Evolutionary conservation across 441 rosid genomes (phyloP), one percentile per base, ranked within the genome.

Genomic region (Erodium texanum): DNA sequence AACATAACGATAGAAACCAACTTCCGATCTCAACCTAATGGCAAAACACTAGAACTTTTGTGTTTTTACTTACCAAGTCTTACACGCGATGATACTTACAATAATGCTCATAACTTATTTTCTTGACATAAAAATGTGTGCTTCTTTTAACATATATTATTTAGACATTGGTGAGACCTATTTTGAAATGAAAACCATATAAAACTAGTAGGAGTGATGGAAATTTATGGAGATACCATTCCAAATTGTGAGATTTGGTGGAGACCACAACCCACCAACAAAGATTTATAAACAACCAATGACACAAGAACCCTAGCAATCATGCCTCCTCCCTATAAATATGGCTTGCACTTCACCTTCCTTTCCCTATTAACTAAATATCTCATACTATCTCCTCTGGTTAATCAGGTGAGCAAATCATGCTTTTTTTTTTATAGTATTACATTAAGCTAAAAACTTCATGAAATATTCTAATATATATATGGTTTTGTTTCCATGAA

Each of bases 251-350:
- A 5, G 22, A 54, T 18, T 54, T 54, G 61, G 61, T 54, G 61
- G 61, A 54, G 61, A 19, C 10, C 61, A 19, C 61, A 54, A 54
- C 61, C 61, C 22, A 19, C 23, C 61, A 54, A 54, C 61, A 54
- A 52, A 52, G 22, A 52, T 52, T 52, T 52, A 18, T 16, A 18
- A 52, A 18, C 59, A 16, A 52, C 59, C 59, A 52, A 52, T 52
- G 23, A 18, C 59, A 52, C 12, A 52, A 5, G 8, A 48, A 48
- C 56, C n/a, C n/a, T n/a, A 32, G 3, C 36, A 32, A 32, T 32
- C 36, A 32, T 32, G 36, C 36, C 7, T 32, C 36, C 36, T 32
- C 5, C 24, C 23, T 54, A 54, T 54, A 54, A 54, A 54, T 54
- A 54, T 54, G 61, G 15, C 61, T 54, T 54, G 61, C 61, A 18